Evolutionary conservation across 257 asterid species (phyloP).

Genomic region (Thymus mandschuricus): DNA sequence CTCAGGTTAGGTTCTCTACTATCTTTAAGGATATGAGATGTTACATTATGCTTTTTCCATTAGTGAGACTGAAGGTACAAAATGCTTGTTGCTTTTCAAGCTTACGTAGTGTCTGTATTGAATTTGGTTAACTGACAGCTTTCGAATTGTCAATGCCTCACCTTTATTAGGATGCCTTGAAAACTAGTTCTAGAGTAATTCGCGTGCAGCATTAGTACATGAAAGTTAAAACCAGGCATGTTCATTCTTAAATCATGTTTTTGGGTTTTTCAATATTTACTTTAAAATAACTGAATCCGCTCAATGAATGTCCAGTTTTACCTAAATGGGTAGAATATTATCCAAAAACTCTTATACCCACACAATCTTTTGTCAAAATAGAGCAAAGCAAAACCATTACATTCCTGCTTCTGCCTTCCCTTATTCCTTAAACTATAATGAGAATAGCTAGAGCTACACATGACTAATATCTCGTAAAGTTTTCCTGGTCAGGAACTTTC

Average conservation of each 20-base stretch:
- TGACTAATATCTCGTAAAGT: slow-evolving; percentile 4
- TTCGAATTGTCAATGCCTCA: not conserved
- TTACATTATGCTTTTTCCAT: slow-evolving; percentile 20
- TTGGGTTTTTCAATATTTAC: not conserved
- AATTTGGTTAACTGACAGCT: not conserved
- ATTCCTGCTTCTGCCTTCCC: not conserved
- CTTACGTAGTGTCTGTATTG: not conserved
- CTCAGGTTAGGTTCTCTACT: not conserved
- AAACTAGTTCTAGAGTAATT: not conserved
- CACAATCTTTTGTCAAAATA: slow-evolving; percentile 5
- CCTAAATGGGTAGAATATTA: not conserved
- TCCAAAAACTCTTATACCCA: not conserved
- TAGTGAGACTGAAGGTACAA: slow-evolving; percentile 12
- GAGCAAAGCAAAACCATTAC: not conserved
- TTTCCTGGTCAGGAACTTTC: slow-evolving; percentile 16
- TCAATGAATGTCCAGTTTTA: not conserved
- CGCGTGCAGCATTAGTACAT: not conserved
- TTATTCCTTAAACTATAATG: not conserved
- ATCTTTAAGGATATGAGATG: slow-evolving; percentile 10
- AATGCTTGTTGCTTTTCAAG: not conserved
- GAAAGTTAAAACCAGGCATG: not conserved
- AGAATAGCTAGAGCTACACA: slow-evolving; percentile 1
- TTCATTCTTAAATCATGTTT: not conserved
- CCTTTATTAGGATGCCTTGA: not conserved
- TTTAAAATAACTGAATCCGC: not conserved